Conservation (phyloP, 2,329 filamentous ascomycete species). For the Paracoccidioides lutzii region DNA sequence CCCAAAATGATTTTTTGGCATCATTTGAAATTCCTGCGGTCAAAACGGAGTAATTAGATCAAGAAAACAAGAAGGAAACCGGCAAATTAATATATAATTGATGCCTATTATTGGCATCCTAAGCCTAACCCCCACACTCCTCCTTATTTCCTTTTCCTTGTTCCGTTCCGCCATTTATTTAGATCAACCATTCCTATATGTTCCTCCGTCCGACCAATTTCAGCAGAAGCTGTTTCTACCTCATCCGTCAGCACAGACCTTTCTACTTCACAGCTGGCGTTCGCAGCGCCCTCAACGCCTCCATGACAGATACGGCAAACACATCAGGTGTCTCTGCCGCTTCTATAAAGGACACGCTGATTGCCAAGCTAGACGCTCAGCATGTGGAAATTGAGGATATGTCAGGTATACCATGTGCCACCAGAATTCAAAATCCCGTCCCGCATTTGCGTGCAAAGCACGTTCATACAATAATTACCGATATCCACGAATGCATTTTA, state of each 20-base stretch:
- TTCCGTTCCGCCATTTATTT: no score
- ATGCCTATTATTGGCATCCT: neutral
- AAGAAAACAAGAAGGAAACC: no score
- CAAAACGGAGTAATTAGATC: no score
- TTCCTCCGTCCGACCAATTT: slow-evolving; percentile 7
- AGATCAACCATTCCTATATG: slow-evolving; percentile 7
- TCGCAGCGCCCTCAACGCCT: slow-evolving; percentile 22
- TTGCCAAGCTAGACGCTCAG: slow-evolving; percentile 55
- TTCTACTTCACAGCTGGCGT: slow-evolving; percentile 24
- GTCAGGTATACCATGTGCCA: slow-evolving; percentile 51
- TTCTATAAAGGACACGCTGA: slow-evolving; percentile 55
- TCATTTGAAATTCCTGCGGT: no score
- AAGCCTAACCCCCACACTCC: neutral
- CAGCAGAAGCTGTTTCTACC: slow-evolving; percentile 5
- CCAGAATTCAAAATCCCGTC: neutral
- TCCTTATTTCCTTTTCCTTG: neutral
- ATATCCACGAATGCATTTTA: neutral
- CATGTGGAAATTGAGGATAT: slow-evolving; percentile 85
- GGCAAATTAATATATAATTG: no score
- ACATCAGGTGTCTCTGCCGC: slow-evolving; percentile 58
- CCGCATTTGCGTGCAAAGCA: neutral
- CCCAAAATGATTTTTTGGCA: no score
- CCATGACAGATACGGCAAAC: slow-evolving; percentile 36
- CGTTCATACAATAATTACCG: neutral
- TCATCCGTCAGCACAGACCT: slow-evolving; percentile 13